These are phyloP conservation scores for Polyplosphaeria fusca DNA, from an alignment of 495 filamentous ascomycete species.

Conservation along the genomic window DNA sequence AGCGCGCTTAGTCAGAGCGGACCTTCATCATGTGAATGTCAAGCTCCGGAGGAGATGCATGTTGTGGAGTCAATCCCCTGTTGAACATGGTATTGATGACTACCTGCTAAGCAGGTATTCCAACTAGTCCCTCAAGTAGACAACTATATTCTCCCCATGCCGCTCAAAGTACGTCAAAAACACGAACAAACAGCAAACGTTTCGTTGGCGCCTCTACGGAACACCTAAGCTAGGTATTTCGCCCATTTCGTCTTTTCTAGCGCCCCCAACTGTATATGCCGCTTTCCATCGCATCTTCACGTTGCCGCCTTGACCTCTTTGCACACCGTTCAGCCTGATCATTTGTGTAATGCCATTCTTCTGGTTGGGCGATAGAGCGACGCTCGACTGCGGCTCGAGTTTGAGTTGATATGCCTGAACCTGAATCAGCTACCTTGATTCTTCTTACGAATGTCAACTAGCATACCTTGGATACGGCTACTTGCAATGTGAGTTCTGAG, in stretches of 20 bases:
- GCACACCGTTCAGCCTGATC: conserved; percentile 72
- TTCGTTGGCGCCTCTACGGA: conserved; percentile 43
- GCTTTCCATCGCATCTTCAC: conserved; percentile 89
- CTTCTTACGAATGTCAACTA: neutral
- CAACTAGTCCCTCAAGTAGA: too few species aligned
- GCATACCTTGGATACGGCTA: conserved; percentile 87
- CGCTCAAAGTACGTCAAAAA: conserved; percentile 1
- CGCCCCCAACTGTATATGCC: conserved; percentile 66
- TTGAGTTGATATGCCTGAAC: conserved; percentile 71
- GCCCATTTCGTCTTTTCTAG: conserved; percentile 73
- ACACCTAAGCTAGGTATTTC: conserved; percentile 84
- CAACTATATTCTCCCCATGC: too few species aligned
- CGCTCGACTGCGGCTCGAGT: conserved; percentile 77
- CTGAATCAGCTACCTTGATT: conserved; percentile 1
- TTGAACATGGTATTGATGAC: too few species aligned
- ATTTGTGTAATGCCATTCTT: conserved; percentile 75
- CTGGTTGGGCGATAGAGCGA: conserved; percentile 69
- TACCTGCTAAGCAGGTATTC: too few species aligned
- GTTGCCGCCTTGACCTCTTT: conserved; percentile 63
- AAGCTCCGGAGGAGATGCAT: too few species aligned
- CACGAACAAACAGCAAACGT: neutral
- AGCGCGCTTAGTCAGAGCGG: too few species aligned
- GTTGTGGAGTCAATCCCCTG: neutral
- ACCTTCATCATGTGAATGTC: too few species aligned
- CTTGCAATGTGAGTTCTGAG: conserved; percentile 79